Base-by-base conservation (phyloP, 164 flowering plant species). In the grape (Vitis vinifera) region DNA sequence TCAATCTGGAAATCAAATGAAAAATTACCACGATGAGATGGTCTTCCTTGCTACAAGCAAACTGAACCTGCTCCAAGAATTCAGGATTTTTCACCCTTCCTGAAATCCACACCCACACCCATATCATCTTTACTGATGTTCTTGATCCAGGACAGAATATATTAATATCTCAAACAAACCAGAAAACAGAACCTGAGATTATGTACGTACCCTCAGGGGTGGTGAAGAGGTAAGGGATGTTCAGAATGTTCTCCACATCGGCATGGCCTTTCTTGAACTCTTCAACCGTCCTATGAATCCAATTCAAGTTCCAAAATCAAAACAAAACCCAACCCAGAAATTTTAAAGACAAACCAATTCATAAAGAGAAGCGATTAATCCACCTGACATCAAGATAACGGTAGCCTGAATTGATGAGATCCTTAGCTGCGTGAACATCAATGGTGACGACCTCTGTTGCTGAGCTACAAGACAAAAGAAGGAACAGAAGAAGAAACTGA, bases 81-180 rank as follows among this genome's bases (percentile, higher is more conserved):
- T 82, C 61, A 15, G 88, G 90, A 74, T 92, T 94, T 58, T 89
- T 88, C 80, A 85, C 91, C 75, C 93, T 87, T 8, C 98, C 98
- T 94, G 80, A 71, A 74, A 2, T 49, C 31, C 13, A 53, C 4
- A 31, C 7, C 44, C 27, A 23, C 4, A 31, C 1, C 44, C 27
- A 23, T 0, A 37, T 37, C 44, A 37, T 37, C 44, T 37, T 37
- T 0, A 37, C 44, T 3, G 5, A 37, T 37, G 44, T 37, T 37
- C 44, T 37, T 37, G 44, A 37, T 37, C 44, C 4, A 37, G 44
- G 4, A 3, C 7, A 37, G 7, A 7, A 37, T 37, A 37, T 23
- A 37, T 37, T 6, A 31, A 57, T 55, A 19, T 4, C 55, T 15
- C 31, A 55, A 11, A 7, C 44, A 57, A 30, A 12, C 6, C 37